Base-by-base conservation (phyloP, 495 filamentous ascomycete genomes). In the Xylaria sp. region DNA sequence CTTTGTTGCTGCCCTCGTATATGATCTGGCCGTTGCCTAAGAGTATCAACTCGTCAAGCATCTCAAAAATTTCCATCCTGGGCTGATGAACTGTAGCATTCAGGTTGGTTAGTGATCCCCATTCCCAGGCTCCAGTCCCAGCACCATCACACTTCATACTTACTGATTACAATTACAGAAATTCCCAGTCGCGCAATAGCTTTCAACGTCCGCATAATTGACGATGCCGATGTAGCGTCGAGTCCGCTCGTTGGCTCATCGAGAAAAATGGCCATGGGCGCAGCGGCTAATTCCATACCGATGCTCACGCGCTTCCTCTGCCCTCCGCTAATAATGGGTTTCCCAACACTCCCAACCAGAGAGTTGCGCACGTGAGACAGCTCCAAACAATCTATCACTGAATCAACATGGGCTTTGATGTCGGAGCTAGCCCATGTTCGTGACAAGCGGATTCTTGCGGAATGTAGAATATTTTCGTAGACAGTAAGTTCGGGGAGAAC, bases 181-280 rank as follows among this genome's bases (percentile, higher is more conserved):
- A 85, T 83, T 14, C 84, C 84, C 12, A 85, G 77, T 21, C 80
- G 75, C 12, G 79, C 79, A 67, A 86, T 81, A 5, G 83, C 82
- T 62, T 81, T 80, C 11, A 86, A 75, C 1, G 83, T 81, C 1
- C 80, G 75, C 81, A 91, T 86, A 70, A 91, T 89, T 31, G 86
- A 88, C 26, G 84, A 88, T 14, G 89, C 89, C 44, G 86, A 84
- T 12, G 89, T 90, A 0, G 88, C 88, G 74, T 92, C 90, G 12
- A 92, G 83, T 24, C 89, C 89, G 14, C 87, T 89, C 0, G 89
- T 91, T 0, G 89, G 89, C 71, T 91, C 89, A 68, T 91, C 90
- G 69, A 90, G 80, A 75, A 92, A 91, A 41, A 92, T 85, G 31
- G 88, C 80, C 77, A 89, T 89, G 0, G 90, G 90, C n/a, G 88